phyloP scores from a whole-genome alignment of 2,329 filamentous ascomycete species.

The Arthrobotrys musiformis region DNA sequence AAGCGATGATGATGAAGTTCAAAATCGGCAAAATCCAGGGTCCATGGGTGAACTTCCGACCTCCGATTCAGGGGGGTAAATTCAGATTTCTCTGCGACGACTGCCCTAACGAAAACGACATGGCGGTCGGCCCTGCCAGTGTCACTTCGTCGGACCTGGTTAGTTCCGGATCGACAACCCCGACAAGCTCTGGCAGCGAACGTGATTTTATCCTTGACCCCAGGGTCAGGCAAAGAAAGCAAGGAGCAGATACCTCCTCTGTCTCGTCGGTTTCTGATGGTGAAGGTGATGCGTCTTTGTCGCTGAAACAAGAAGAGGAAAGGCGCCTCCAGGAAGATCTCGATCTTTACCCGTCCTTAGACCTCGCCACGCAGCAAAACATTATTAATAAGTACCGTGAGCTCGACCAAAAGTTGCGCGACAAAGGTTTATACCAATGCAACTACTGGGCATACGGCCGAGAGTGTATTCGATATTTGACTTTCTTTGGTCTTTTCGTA shows the following conservation, averaged over 20 bases:
- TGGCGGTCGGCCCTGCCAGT: constrained; percentile 1
- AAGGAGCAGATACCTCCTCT: constrained; percentile 22
- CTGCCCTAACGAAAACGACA: constrained; percentile 31
- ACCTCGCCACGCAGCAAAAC: constrained; percentile 76
- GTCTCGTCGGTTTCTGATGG: constrained; percentile 62
- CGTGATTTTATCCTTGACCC: constrained; percentile 58
- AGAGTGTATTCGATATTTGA: constrained; percentile 77
- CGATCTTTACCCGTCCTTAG: constrained; percentile 81
- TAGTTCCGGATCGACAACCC: constrained; percentile 48
- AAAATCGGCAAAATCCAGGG: constrained; percentile 85
- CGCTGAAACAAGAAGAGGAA: constrained; percentile 44
- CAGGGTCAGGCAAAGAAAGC: constrained; percentile 47
- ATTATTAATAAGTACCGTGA: constrained; percentile 85
- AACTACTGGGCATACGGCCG: constrained; percentile 82
- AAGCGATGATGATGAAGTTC: constrained; percentile 80
- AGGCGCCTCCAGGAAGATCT: constrained; percentile 70
- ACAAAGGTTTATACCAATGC: constrained; percentile 83
- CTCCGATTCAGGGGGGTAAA: constrained; percentile 78
- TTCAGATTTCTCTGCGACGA: constrained; percentile 44
- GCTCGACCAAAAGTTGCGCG: constrained; percentile 76
- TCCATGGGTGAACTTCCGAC: constrained; percentile 85
- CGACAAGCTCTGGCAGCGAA: constrained; percentile 60
- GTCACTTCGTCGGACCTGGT: constrained; percentile 28
- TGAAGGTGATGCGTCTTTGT: constrained; percentile 63
- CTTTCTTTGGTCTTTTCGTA: constrained; percentile 73